Base-by-base conservation (phyloP, 202 grass and related monocot species). In the Digitaria exilis region DNA sequence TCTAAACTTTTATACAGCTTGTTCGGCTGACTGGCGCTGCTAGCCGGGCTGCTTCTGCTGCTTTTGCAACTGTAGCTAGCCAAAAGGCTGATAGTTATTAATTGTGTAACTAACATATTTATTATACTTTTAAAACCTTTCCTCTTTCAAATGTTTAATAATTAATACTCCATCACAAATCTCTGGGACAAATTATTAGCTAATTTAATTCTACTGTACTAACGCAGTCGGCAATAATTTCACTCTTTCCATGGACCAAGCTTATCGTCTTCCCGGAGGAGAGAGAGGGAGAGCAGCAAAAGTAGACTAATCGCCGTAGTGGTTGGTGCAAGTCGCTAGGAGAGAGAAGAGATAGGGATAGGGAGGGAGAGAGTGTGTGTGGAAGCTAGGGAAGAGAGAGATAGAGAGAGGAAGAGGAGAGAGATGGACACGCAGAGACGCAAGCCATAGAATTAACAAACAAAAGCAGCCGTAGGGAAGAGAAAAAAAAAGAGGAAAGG, bases 251-350 rank as follows among this genome's bases (percentile, higher is more conserved):
- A 75, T 83, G 62, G 80, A 90, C 84, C 84, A 49, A 79, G 88
- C 54, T 19, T 74, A 73, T 86, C 73, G 73, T 82, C 65, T 26
- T 71, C 71, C 2, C 24, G 39, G 78, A 78, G 48, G 87, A 67
- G 78, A 79, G 87, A 42, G 56, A 41, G 64, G 12, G 35, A 64
- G 59, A 52, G 86, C 64, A 75, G 65, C 69, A 87, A 84, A 89
- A 87, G 92, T 89, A 58, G 77, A 91, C 76, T 73, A 85, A 60
- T 88, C 71, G 89, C 84, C 89, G 87, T 73, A 92, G 89, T 83
- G 84, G 92, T 90, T 92, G 92, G 88, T 88, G 89, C 75, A 81
- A 82, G 92, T 87, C 85, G 79, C 79, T 59, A 76, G 56, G 62
- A 67, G 69, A 89, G 79, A 86, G 86, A 87, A 31, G 55, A 42